These are phyloP conservation scores for Clavispora phyllophila DNA, from an alignment of 805 yeast species.

Conservation along the genomic window DNA sequence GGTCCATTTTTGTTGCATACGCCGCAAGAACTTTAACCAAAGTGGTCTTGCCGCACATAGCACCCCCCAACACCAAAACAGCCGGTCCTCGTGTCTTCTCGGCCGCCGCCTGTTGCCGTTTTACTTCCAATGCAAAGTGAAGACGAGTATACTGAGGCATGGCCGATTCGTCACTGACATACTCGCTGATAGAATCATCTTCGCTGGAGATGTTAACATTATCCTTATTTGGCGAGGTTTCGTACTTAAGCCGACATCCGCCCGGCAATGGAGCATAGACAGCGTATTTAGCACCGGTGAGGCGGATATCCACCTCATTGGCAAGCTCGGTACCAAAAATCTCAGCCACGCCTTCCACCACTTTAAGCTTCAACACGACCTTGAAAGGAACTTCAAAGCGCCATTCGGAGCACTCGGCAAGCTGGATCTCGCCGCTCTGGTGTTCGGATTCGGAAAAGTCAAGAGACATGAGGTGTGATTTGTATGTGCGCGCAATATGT, in stretches of 20 bases:
- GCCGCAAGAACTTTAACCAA: constrained; percentile 63
- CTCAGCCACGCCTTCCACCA: constrained; percentile 73
- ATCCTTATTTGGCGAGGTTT: constrained; percentile 19
- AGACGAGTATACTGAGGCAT: constrained; percentile 61
- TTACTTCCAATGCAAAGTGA: constrained; percentile 69
- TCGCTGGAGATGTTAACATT: constrained; percentile 25
- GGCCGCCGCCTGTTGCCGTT: constrained; percentile 29
- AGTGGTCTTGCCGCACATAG: constrained; percentile 74
- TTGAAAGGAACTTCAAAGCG: constrained; percentile 62
- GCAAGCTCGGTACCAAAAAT: constrained; percentile 92
- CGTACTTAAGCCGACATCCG: constrained; percentile 60
- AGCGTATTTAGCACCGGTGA: constrained; percentile 36
- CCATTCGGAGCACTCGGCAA: constrained; percentile 61
- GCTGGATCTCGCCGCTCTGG: constrained; percentile 16
- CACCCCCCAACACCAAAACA: constrained; percentile 71
- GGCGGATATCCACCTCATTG: constrained; percentile 46
- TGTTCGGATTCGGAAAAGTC: background rate
- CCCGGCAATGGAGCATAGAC: constrained; percentile 43
- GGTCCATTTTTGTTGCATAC: constrained; percentile 70
- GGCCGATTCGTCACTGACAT: constrained; percentile 66
- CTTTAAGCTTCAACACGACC: constrained; percentile 45
- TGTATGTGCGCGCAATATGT: background rate
- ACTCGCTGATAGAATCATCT: constrained; percentile 45
- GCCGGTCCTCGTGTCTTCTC: constrained; percentile 39
- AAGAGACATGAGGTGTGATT: background rate